Evolutionary conservation across 371 early-diverging fungal species (phyloP), one percentile per base, ranked within the genome.

Genomic region (Mortierella sp.): DNA sequence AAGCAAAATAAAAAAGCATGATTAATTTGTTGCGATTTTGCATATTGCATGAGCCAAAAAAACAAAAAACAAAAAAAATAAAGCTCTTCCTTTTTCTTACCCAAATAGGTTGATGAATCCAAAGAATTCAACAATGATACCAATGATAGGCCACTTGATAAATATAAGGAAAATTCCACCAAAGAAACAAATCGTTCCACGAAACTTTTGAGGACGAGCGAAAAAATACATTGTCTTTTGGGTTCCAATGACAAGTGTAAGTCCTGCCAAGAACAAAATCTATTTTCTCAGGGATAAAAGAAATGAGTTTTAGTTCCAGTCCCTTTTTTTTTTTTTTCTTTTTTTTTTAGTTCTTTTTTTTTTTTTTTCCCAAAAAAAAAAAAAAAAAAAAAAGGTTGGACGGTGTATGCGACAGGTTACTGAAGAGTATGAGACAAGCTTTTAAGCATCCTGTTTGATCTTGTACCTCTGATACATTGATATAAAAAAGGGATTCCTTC

Each of bases 81-180:
- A n/a, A 7, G 35, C 49, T 43, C 28, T 6, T 54, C 3, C 28
- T 6, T 54, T 9, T 54, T 23, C 28, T 54, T 89, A 95, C 95
- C 98, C 99, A 88, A 98, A 98, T 57, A 98, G 84, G 82, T 98
- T 98, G 61, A 98, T 85, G 73, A 98, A 96, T 0, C 98, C 99
- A 88, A 98, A 95, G 4, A 92, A 75, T 83, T 98, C 98, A 55
- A 98, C 86, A 45, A 90, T 34, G 65, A 98, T 93, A n/a, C 99
- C 98, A 58, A 95, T 70, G n/a, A 96, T 82, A 40, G 98, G 93
- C 91, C 93, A 94, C 80, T 93, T 93, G 60, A 93, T 60, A 74
- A 98, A 90, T 10, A 98, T 96, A 32, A 98, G 76, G 3, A 93
- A 47, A 26, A 98, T 93, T n/a, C 99, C 98, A n/a, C 86, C 86